These are phyloP conservation scores for Diaporthe longicolla DNA, from an alignment of 2,329 filamentous ascomycete species.

Conservation along the genomic window DNA sequence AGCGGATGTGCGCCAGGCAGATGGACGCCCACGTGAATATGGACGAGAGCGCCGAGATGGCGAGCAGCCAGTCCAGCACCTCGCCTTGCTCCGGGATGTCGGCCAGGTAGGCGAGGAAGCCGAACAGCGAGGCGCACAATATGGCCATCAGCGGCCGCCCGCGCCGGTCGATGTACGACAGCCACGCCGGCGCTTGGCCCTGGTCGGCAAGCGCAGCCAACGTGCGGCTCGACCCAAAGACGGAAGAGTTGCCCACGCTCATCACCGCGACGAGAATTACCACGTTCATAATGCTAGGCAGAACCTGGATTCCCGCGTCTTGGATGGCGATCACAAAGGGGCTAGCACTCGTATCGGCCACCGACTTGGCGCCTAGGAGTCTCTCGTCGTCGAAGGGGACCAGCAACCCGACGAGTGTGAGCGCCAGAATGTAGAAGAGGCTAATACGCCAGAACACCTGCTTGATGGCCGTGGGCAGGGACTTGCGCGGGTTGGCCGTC, in stretches of 20 bases:
- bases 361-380: constrained; percentile 68
- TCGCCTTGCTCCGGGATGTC: constrained; percentile 70
- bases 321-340: constrained; percentile 95
- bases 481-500: constrained; percentile 83
- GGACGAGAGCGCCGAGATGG: constrained; percentile 79
- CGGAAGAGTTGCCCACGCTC: constrained; percentile 91
- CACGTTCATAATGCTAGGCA: constrained; percentile 94
- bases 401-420: constrained; percentile 85
- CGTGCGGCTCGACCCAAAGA: constrained; percentile 92
- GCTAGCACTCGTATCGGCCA: constrained; percentile 54
- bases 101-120: constrained; percentile 84
- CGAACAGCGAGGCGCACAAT: constrained; percentile 73
- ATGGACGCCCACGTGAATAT: constrained; percentile 89
- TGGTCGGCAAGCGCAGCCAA: constrained; percentile 92
- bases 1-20: constrained; percentile 92
- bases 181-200: constrained; percentile 81
- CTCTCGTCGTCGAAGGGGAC: constrained; percentile 79
- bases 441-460: constrained; percentile 96
- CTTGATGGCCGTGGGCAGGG: constrained; percentile 88
- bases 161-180: constrained; percentile 86
- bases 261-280: constrained; percentile 93
- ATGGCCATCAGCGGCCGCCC: constrained; percentile 86
- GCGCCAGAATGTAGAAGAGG: constrained; percentile 88
- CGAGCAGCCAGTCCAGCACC: constrained; percentile 85
- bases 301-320: constrained; percentile 83